These are phyloP conservation scores for Penicillium palitans DNA, from an alignment of 2,329 filamentous ascomycete genomes.

Conservation along the genomic window DNA sequence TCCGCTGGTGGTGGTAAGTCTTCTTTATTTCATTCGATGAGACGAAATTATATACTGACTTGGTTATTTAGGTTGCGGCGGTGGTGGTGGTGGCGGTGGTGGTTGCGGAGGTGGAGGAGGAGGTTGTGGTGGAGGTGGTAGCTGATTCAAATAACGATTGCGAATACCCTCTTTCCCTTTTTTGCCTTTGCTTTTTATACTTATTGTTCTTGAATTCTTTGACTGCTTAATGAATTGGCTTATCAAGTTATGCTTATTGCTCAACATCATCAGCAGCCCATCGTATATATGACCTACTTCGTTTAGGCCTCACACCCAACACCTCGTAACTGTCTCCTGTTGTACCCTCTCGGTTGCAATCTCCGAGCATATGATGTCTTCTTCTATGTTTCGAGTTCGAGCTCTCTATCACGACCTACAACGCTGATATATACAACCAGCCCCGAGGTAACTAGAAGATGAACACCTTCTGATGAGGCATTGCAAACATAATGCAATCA, in stretches of 20 bases:
- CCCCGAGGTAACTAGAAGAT: not conserved
- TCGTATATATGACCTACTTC: not conserved
- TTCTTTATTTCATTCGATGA: not conserved
- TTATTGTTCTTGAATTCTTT: not conserved
- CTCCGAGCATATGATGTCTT: not conserved
- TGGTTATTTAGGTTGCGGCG: not conserved
- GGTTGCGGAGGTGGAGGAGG: slow-evolving; percentile 3
- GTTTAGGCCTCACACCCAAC: not conserved
- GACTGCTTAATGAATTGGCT: not conserved
- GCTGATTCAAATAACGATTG: not conserved
- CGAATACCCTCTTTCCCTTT: not conserved
- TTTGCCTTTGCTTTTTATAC: not conserved
- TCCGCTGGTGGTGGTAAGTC: slow-evolving; percentile 16
- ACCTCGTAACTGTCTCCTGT: not conserved
- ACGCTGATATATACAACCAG: not conserved
- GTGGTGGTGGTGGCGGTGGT: not conserved
- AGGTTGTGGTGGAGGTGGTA: slow-evolving; percentile 4
- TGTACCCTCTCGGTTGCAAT: not conserved
- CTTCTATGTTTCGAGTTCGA: not conserved
- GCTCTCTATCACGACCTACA: not conserved
- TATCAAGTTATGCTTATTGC: not conserved
- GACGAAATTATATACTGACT: not conserved
- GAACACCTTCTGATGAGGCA: not conserved
- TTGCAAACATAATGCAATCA: not conserved
- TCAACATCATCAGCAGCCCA: not conserved